Base-by-base conservation (phyloP, 2,329 filamentous ascomycete genomes). In the Exophiala dermatitidis region DNA sequence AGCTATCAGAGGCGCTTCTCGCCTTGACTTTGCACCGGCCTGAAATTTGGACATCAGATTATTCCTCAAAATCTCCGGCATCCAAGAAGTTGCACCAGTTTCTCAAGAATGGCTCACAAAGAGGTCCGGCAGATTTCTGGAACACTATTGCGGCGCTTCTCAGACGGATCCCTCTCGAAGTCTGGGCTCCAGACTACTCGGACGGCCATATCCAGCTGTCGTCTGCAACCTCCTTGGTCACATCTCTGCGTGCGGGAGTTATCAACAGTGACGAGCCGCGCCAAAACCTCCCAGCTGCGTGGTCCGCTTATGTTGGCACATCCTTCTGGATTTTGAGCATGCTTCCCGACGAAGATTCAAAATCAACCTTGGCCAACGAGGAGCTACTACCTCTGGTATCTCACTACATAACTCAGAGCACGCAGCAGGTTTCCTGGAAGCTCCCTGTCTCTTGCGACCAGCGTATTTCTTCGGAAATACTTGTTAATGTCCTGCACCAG, bases 51-150 rank as follows among this genome's bases (percentile, higher is more conserved):
- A 84, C 82, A 1, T 74, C 75, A 3, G 73, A 80, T 50, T 83
- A 83, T 66, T 74, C 70, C 30, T 77, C 75, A 44, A 84, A 83
- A 65, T 78, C 77, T 31, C 66, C 77, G 5, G 78, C 68, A 54
- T 76, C 70, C 56, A 80, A 74, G 55, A 71, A 84, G 26, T 69
- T 98, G 3, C 78, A 80, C 46, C 74, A 82, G 5, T 93, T 94
- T 61, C 73, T 97, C 4, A 83, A 86, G 57, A 87, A 84, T 63
- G 91, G 93, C 2, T 95, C 91, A 0, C 88, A 96, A 64, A 81
- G 83, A n/a, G 85, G 86, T 2, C 74, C 81, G 0, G 71, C 77
- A 2, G 78, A 77, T 6, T 95, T 84, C 65, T 98, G 93, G 93
- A 69, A 76, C 29, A 80, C 79, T 10, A 67, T 95, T 32, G 74